Base-by-base conservation (phyloP, 768 basidiomycete genomes). In the Porphyrellus cyaneotinctus region DNA sequence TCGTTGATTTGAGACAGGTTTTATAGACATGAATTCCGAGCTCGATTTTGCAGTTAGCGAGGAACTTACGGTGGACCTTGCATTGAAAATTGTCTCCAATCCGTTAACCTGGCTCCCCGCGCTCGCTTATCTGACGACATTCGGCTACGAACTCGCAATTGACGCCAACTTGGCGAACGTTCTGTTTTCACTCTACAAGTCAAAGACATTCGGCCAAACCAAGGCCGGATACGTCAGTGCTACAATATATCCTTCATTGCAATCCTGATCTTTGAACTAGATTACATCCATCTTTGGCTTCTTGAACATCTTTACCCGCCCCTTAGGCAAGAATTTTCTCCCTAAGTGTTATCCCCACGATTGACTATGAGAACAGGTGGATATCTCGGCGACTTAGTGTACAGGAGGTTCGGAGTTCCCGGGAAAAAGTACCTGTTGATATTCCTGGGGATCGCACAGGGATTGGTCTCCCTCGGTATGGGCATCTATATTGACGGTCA, bases 401-500 rank as follows among this genome's bases (percentile, higher is more conserved):
- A 53, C 35, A 48, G 42, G 10, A 48, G 23, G 30, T 53, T 41
- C 41, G 47, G 52, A 15, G 52, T 53, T 7, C 47, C 52, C 15
- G 52, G 52, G 4, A 53, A 53, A 26, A 53, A 53, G 17, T 47
- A 48, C 20, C 35, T 53, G 7, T 7, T 53, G 41, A 18, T 53
- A 43, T 48, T n/a, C 22, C 12, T 53, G 11, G 52, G 52, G 2
- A 6, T 48, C 18, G 11, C 13, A 6, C 52, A 53, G 30, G 52
- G 52, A 15, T n/a, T 53, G 5, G 14, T 53, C 37, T 43, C 52
- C 20, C 22, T 53, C 11, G 47, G 47, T 20, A 41, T 53, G 18
- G 82, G 82, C 22, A 46, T 79, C 6, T 80, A 80, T 49, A 67
- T 72, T 14, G 66, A 70, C 44, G 53, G 24, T 24, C 56, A 58